Conservation (phyloP, 2,329 filamentous ascomycete species). For the Ophiocordyceps camponoti-leonardi region DNA sequence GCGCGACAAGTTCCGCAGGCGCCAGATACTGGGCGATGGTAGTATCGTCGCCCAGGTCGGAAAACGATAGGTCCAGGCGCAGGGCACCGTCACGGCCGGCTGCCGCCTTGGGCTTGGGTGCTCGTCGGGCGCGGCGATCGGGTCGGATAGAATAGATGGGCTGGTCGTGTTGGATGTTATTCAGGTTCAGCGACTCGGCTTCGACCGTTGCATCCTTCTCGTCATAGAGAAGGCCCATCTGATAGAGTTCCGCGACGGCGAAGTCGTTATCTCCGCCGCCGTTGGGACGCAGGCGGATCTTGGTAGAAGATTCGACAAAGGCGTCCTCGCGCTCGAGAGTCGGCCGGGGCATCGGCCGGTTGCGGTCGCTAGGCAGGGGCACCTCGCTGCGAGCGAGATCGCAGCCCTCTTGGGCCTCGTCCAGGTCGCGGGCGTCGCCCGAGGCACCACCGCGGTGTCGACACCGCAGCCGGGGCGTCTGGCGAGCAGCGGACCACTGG, state of each 20-base stretch:
- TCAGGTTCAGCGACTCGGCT: constrained; percentile 19
- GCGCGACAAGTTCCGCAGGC: constrained; percentile 4
- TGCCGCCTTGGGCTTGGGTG: constrained; percentile 7
- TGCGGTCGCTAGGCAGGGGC: constrained; percentile 19
- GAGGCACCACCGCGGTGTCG: neutral
- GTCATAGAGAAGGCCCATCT: constrained; percentile 26
- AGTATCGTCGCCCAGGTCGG: constrained; percentile 22
- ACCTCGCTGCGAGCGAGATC: constrained; percentile 17
- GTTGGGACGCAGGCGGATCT: constrained; percentile 6
- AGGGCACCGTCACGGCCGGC: constrained; percentile 11
- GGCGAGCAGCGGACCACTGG: constrained; percentile 1
- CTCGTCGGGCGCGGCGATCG: constrained; percentile 15
- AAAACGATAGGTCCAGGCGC: constrained; percentile 23
- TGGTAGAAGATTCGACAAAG: constrained; percentile 22
- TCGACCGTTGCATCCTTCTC: constrained; percentile 12
- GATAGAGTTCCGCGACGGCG: constrained; percentile 23
- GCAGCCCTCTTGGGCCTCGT: constrained; percentile 14
- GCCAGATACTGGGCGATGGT: constrained; percentile 19
- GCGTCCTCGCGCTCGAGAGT: constrained; percentile 28
- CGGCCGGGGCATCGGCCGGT: constrained; percentile 17
- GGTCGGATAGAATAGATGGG: constrained; percentile 20
- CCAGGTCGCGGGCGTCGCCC: constrained; percentile 1
- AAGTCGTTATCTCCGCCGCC: constrained; percentile 11
- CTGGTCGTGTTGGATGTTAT: constrained; percentile 19
- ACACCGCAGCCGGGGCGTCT: constrained; percentile 1